phyloP scores from a whole-genome alignment of 140 eudicot species.

The Cichorium intybus region DNA sequence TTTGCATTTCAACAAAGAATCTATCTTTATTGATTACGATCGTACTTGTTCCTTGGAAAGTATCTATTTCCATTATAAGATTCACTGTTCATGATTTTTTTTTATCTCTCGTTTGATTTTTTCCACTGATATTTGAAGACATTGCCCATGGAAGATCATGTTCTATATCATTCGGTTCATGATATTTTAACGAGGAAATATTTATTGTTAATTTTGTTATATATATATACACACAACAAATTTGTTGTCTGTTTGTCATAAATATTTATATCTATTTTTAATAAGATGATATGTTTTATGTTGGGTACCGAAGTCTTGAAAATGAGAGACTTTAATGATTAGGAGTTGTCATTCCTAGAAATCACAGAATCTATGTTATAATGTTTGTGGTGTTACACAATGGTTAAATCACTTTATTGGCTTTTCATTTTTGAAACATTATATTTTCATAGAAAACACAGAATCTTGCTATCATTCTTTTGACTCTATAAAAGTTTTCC shows the following conservation, averaged over 20 bases:
- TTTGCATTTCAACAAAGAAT: background rate
- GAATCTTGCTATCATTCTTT: too few relatives aligned
- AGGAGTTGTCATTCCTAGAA: background rate
- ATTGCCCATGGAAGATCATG: too few relatives aligned
- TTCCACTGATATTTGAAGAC: background rate
- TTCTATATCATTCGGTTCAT: too few relatives aligned
- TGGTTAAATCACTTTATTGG: background rate
- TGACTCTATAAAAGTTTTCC: too few relatives aligned
- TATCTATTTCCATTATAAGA: background rate
- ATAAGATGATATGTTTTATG: background rate
- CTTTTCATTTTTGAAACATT: background rate
- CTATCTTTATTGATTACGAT: background rate
- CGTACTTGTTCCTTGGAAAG: background rate
- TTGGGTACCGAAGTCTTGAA: background rate
- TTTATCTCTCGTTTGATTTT: too few relatives aligned
- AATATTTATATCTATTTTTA: too few relatives aligned
- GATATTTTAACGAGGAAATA: too few relatives aligned
- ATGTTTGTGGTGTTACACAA: background rate
- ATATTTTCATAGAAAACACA: too few relatives aligned
- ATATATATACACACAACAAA: too few relatives aligned
- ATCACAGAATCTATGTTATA: background rate
- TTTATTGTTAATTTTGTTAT: too few relatives aligned
- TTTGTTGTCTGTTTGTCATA: too few relatives aligned
- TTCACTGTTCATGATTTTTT: background rate
- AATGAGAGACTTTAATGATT: slow-evolving; percentile 4